Conservation (phyloP, 2,329 filamentous ascomycete genomes). For the Falciphora oryzae region DNA sequence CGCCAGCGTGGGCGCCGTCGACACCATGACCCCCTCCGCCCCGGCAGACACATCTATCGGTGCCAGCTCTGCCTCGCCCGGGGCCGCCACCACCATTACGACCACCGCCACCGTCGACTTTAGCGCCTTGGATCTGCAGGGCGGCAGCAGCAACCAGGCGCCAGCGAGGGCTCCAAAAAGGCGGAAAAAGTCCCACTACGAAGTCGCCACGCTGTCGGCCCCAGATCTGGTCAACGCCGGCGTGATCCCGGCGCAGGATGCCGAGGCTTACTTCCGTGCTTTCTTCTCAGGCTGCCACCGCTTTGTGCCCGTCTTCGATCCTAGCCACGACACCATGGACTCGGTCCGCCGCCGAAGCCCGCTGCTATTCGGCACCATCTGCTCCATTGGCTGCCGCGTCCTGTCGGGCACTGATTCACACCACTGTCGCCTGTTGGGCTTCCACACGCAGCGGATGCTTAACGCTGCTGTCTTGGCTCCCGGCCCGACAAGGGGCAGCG, state of each 20-base stretch:
- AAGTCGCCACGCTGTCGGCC: constrained; percentile 10
- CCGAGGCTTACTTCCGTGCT: constrained; percentile 17
- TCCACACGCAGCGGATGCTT: constrained; percentile 37
- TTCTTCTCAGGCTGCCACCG: constrained; percentile 24
- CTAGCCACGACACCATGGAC: constrained; percentile 34
- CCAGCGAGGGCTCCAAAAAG: neutral
- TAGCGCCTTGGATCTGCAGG: no score
- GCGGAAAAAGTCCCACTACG: constrained; percentile 16
- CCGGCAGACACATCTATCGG: no score
- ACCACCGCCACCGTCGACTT: no score
- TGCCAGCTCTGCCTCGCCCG: no score
- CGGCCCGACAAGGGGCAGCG: constrained; percentile 16
- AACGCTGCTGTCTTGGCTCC: constrained; percentile 28
- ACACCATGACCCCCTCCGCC: no score
- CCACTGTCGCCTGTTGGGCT: constrained; percentile 35
- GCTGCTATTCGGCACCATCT: constrained; percentile 45
- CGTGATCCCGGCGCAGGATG: constrained; percentile 19
- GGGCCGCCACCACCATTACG: no score
- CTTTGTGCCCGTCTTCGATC: constrained; percentile 23
- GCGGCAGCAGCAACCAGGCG: no score
- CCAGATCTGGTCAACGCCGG: constrained; percentile 20
- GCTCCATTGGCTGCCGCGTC: constrained; percentile 45
- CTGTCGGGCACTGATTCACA: constrained; percentile 31
- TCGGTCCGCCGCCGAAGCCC: constrained; percentile 40
- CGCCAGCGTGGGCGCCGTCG: no score